These are phyloP conservation scores for Pichia nanzhaoensis DNA, from an alignment of 805 yeast genomes.

Conservation along the genomic window DNA sequence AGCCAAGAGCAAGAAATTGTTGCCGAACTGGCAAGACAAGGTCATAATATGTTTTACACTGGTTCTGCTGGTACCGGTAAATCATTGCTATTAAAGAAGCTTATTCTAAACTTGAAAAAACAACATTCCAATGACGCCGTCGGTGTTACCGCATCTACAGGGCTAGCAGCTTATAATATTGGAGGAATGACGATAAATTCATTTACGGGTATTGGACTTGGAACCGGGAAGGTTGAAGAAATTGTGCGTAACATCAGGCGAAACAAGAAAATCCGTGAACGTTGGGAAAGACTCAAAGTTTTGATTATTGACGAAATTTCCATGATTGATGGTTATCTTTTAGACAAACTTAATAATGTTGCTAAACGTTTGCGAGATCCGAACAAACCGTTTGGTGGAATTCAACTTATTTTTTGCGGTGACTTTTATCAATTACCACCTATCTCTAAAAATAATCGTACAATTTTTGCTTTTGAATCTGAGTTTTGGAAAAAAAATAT, in stretches of 20 bases:
- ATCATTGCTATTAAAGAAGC: constrained; percentile 56
- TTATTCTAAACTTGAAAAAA: constrained; percentile 47
- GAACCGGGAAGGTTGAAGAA: constrained; percentile 41
- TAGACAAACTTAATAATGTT: constrained; percentile 66
- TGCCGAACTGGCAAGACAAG: constrained; percentile 52
- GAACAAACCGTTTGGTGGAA: constrained; percentile 79
- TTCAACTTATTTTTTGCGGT: constrained; percentile 86
- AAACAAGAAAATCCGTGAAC: constrained; percentile 35
- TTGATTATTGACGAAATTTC: constrained; percentile 89
- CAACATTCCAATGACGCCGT: constrained; percentile 45
- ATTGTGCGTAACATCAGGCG: constrained; percentile 44
- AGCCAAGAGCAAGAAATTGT: constrained; percentile 63
- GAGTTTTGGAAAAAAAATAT: constrained; percentile 55
- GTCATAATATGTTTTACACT: constrained; percentile 77
- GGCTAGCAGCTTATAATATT: constrained; percentile 89
- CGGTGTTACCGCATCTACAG: constrained; percentile 93
- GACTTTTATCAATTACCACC: constrained; percentile 94
- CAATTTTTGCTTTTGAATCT: constrained; percentile 59
- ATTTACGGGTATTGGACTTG: constrained; percentile 82
- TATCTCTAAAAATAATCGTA: constrained; percentile 35
- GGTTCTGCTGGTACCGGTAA: constrained; percentile 97
- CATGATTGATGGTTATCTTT: constrained; percentile 78
- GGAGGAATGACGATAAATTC: constrained; percentile 87
- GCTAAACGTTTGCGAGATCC: constrained; percentile 50
- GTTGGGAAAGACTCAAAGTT: constrained; percentile 67